phyloP scores from a whole-genome alignment of 2,329 filamentous ascomycete genomes.

The Coleophoma eucalyptorum region DNA sequence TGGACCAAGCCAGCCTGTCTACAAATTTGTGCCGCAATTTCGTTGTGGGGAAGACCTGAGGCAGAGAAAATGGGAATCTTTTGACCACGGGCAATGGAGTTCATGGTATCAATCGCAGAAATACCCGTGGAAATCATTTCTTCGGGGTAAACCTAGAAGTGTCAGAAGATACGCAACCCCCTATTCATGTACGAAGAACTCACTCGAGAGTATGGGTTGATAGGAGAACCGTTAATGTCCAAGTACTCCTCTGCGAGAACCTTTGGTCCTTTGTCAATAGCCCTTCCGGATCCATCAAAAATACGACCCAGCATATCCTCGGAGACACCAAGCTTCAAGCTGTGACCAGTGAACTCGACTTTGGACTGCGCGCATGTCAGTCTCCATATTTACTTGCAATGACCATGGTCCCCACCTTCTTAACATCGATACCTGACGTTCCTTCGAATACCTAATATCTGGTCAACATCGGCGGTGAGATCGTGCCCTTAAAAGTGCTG shows the following conservation, averaged over 20 bases:
- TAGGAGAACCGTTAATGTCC: constrained; percentile 98
- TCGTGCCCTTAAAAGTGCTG: constrained; percentile 13
- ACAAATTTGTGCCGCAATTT: constrained; percentile 98
- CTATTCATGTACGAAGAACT: constrained; percentile 22
- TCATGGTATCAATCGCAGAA: constrained; percentile 98
- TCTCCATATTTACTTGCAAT: background rate
- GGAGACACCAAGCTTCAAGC: constrained; percentile 96
- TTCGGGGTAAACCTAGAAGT: constrained; percentile 83
- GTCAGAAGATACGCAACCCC: background rate
- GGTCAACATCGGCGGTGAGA: constrained; percentile 20
- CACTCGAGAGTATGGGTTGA: constrained; percentile 97
- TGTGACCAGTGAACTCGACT: constrained; percentile 96
- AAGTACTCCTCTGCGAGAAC: constrained; percentile 97
- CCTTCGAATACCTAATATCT: constrained; percentile 84
- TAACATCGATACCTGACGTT: constrained; percentile 95
- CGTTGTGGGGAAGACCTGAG: constrained; percentile 96
- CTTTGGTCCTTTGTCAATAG: constrained; percentile 98
- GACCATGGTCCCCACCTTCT: constrained; percentile 62
- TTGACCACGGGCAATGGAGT: constrained; percentile 94
- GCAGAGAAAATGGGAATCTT: constrained; percentile 99
- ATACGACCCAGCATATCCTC: constrained; percentile 99
- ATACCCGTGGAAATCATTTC: constrained; percentile 99
- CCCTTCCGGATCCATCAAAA: constrained; percentile 95
- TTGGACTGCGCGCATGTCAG: constrained; percentile 61
- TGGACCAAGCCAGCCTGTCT: constrained; percentile 92